Evolutionary conservation across 768 basidiomycete genomes (phyloP), one percentile per base, ranked within the genome.

Genomic region (Serendipita sp.): DNA sequence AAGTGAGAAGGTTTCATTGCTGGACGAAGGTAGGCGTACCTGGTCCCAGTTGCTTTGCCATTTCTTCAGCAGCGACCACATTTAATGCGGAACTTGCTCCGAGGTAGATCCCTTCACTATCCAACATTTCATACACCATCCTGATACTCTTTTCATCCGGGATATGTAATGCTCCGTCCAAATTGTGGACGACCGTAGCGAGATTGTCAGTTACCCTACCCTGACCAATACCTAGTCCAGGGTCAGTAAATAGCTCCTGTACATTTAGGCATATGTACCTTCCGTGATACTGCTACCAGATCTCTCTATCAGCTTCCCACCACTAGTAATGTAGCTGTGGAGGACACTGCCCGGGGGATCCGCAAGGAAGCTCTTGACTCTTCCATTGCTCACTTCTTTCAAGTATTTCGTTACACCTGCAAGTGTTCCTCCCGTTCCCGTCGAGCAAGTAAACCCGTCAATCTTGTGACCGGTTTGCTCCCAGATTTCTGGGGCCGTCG

Each of bases 401-500:
- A 99, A 73, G 71, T 80, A 89, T 69, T 82, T 83, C 8, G 93
- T 91, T 1, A 83, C 83, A 38, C 96, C 96, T 4, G 95, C 94
- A 16, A 99, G 77, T 0, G 95, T 97, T 0, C 96, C 96, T 3
- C 95, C 96, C 0, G 96, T 99, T 0, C 96, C 96, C 0, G 96
- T 97, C 24, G 92, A 76, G 72, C 94, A 97, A 64, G 91, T 81
- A 76, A 99, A 99, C n/a, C 80, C 96, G 70, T 96, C 88, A 1
- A 97, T 66, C 13, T 80, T 76, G 2, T 90, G 92, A 44, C 78
- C 69, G 1, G 85, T 92, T 73, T 98, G 95, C 63, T 83, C 82
- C 92, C 92, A 96, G 63, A 99, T 94, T 75, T 99, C 96, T 0
- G 96, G 96, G 0, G 95, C 96, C 2, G 95, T 99, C 3, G 92